Percentiles rank a stretch among this genome's conserved stretches.
phyloP scores from a whole-genome alignment of 2,329 filamentous ascomycete species.

The Myriosclerotinia curreyana region DNA sequence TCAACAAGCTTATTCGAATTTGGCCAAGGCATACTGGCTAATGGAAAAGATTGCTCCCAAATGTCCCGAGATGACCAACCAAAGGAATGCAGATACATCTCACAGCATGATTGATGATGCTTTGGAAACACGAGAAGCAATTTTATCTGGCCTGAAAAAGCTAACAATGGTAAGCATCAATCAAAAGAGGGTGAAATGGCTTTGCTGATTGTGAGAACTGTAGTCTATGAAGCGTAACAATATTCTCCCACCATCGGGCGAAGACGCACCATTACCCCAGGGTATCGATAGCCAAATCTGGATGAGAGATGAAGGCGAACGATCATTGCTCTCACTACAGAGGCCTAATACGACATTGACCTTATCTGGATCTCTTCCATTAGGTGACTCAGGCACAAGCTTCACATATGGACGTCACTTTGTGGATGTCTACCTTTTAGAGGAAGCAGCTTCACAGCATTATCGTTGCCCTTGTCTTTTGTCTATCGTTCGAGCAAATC shows the following conservation, averaged over 20 bases:
- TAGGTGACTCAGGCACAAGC: constrained; percentile 68
- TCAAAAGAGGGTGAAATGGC: background rate
- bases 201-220: background rate
- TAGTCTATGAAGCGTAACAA: constrained; percentile 78
- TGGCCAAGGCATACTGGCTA: constrained; percentile 88
- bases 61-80: constrained; percentile 29
- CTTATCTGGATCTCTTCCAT: constrained; percentile 65
- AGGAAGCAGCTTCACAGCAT: constrained; percentile 65
- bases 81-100: constrained; percentile 27
- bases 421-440: constrained; percentile 71
- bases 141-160: constrained; percentile 67
- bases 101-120: constrained; percentile 42
- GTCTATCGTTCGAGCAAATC: constrained; percentile 68
- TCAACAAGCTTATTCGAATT: constrained; percentile 79
- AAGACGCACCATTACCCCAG: constrained; percentile 67
- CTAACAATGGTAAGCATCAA: constrained; percentile 52
- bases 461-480: constrained; percentile 71
- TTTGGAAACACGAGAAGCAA: constrained; percentile 50
- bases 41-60: constrained; percentile 48
- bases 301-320: constrained; percentile 59
- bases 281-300: constrained; percentile 79
- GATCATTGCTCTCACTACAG: constrained; percentile 34
- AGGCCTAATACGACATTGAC: constrained; percentile 39
- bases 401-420: constrained; percentile 80
- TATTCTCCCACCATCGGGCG: constrained; percentile 64